Conservation (phyloP, 306 rosid genomes). For the Datisca glomerata region DNA sequence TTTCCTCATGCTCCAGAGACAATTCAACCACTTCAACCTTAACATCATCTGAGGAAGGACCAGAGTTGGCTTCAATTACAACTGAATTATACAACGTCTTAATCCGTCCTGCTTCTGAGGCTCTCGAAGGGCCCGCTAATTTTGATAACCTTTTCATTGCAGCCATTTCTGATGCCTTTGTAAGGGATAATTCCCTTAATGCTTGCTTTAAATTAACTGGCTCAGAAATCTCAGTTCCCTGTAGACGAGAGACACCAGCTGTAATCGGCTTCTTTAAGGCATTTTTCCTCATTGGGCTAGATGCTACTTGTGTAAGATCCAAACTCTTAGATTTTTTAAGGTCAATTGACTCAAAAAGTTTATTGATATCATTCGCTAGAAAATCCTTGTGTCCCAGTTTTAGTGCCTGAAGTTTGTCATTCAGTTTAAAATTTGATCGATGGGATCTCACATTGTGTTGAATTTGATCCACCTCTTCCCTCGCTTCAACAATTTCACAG, state of each 20-base stretch:
- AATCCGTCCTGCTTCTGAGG: constrained; percentile 83
- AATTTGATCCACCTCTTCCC: constrained; percentile 40
- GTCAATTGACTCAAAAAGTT: constrained; percentile 54
- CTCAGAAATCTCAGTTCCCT: constrained; percentile 53
- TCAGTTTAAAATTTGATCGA: constrained; percentile 8
- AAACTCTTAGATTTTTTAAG: constrained; percentile 48
- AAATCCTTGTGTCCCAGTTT: constrained; percentile 50
- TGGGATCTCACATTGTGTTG: constrained; percentile 22
- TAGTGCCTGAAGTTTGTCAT: constrained; percentile 34
- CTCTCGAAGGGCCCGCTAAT: constrained; percentile 50
- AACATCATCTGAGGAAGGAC: constrained; percentile 24
- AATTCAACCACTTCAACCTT: constrained; percentile 36
- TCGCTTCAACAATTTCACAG: constrained; percentile 91
- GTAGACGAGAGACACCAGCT: constrained; percentile 48
- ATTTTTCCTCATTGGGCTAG: constrained; percentile 43
- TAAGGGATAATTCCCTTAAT: constrained; percentile 72
- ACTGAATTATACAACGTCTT: constrained; percentile 71
- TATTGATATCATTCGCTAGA: constrained; percentile 62
- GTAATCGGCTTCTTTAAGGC: constrained; percentile 68
- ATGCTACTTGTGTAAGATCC: constrained; percentile 35
- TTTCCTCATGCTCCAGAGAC: constrained; percentile 46
- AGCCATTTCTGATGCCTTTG: constrained; percentile 98
- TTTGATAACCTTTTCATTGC: constrained; percentile 80
- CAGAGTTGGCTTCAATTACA: constrained; percentile 42
- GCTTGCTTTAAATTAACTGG: constrained; percentile 81